Conservation (phyloP, 2,329 filamentous ascomycete species). For the Lasiodiplodia gonubiensis region DNA sequence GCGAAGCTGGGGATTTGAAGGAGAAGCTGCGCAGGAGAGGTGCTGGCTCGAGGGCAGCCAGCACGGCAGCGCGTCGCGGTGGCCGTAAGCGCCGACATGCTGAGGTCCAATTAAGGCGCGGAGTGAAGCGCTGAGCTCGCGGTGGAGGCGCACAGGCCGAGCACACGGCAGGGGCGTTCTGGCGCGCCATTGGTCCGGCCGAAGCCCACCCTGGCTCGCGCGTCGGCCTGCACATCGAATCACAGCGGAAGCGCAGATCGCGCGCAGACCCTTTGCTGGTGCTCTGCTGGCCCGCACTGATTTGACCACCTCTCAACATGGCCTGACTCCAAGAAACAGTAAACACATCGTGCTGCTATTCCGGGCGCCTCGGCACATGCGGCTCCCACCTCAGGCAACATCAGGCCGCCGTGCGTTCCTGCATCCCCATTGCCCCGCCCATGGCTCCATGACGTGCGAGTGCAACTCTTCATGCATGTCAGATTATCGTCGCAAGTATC, state of each 20-base stretch:
- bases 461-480: not conserved
- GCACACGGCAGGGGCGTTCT: constrained; percentile 4
- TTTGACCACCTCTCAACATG: not conserved
- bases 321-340: not conserved
- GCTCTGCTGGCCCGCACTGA: constrained; percentile 10
- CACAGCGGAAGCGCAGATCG: constrained; percentile 16
- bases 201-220: not conserved
- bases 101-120: constrained; percentile 16
- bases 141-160: constrained; percentile 8
- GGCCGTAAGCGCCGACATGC: constrained; percentile 11
- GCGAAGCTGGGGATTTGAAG: not conserved
- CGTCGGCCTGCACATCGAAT: constrained; percentile 11
- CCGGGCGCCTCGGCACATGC: not conserved
- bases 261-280: not conserved
- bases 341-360: not conserved
- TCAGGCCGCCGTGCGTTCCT: not conserved
- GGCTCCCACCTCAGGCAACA: not conserved
- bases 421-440: not conserved
- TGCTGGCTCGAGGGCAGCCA: constrained; percentile 2
- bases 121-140: constrained; percentile 17
- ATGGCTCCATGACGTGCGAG: not conserved
- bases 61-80: not conserved
- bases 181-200: not conserved
- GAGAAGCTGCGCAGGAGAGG: not conserved
- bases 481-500: constrained; percentile 4